phyloP scores from a whole-genome alignment of 2,329 filamentous ascomycete genomes.

The Aspergillus phoenicis region DNA sequence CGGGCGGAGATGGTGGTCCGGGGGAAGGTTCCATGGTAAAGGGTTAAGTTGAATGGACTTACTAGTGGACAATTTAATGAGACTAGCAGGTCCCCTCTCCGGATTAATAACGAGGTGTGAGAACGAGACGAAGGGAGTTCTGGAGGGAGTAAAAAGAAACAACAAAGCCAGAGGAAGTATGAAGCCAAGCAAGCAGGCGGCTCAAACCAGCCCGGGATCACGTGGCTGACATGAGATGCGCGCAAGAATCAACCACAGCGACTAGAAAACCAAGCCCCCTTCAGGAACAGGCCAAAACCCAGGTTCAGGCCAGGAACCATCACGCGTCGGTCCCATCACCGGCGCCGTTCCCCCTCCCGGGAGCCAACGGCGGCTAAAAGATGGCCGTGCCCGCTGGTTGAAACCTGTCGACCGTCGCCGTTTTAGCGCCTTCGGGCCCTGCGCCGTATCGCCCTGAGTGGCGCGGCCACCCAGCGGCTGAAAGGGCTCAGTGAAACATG shows the following conservation, averaged over 20 bases:
- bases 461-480: slow-evolving; percentile 21
- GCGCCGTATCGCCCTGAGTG: slow-evolving; percentile 22
- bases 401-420: slow-evolving; percentile 24
- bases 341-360: not conserved
- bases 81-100: not conserved
- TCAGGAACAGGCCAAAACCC: not conserved
- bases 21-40: not conserved
- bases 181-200: not conserved
- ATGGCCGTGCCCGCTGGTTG: slow-evolving; percentile 18
- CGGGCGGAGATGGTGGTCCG: not conserved
- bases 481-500: slow-evolving; percentile 12
- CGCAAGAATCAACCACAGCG: not conserved
- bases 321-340: not conserved
- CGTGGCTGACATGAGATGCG: slow-evolving; percentile 1
- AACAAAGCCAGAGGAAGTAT: not conserved
- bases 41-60: not conserved
- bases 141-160: not conserved
- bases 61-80: too few relatives aligned
- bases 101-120: too few relatives aligned
- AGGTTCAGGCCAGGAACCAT: not conserved
- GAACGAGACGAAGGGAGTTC: not conserved
- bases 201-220: slow-evolving; percentile 7
- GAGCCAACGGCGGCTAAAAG: slow-evolving; percentile 33
- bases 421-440: slow-evolving; percentile 30
- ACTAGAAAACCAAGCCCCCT: not conserved